Evolutionary conservation across 495 filamentous ascomycete species (phyloP).

Genomic region (Zalerion maritima): DNA sequence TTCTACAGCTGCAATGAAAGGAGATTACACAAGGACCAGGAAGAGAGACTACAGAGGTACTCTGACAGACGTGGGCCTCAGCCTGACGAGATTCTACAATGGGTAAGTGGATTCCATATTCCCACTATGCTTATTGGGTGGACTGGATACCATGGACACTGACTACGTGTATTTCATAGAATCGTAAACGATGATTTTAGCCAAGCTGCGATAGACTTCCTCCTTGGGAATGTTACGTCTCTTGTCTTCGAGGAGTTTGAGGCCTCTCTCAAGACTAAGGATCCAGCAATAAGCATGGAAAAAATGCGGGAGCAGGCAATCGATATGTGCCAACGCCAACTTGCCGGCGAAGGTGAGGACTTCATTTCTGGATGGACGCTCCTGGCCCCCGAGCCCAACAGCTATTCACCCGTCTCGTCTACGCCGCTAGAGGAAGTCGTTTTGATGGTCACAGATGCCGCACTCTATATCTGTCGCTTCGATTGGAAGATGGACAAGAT

Average conservation of each 20-base stretch:
- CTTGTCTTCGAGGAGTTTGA: constrained; percentile 86
- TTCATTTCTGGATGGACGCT: constrained; percentile 77
- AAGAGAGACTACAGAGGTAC: constrained; percentile 87
- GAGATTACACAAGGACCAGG: constrained; percentile 81
- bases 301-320: constrained; percentile 80
- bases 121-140: neutral
- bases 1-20: constrained; percentile 84
- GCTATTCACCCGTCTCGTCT: constrained; percentile 49
- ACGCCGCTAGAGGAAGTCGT: constrained; percentile 75
- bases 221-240: constrained; percentile 75
- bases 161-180: constrained; percentile 42
- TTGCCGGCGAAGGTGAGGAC: constrained; percentile 70
- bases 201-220: constrained; percentile 83
- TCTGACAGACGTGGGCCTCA: constrained; percentile 82
- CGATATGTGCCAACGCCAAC: constrained; percentile 67
- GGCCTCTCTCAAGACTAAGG: constrained; percentile 68
- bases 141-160: constrained; percentile 1
- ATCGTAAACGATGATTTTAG: constrained; percentile 95
- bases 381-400: constrained; percentile 37
- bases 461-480: constrained; percentile 75
- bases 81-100: constrained; percentile 56
- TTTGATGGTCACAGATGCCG: constrained; percentile 68
- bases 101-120: constrained; percentile 22
- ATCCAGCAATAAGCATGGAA: constrained; percentile 72
- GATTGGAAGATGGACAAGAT: constrained; percentile 92